Evolutionary conservation across 129 eudicot genomes (phyloP), one percentile per base, ranked within the genome.

Genomic region (Sambucus nigra): DNA sequence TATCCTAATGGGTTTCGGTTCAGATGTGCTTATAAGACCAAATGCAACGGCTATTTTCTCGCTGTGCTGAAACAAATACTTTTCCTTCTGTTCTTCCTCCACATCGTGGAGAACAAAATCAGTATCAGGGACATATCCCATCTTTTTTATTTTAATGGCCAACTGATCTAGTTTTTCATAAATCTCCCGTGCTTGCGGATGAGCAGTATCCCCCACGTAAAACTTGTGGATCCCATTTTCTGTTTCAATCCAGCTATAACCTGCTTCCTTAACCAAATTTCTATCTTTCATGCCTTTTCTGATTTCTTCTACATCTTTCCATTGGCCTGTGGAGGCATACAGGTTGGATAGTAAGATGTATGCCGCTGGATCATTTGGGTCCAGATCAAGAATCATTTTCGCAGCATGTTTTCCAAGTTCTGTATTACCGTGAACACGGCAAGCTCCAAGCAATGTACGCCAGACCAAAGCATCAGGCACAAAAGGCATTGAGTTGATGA

Each of bases 1-100:
- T 23, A 62, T 29, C 35, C 49, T 62, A 23, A 62, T 62, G 15
- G 58, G 68, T 47, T 62, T 62, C 5, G 68, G 42, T 15, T 15
- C 21, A 9, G 57, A n/a, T 13, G 68, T 62, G 68, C 50, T 62
- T 18, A 62, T 62, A 51, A 62, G 68, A 35, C 58, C 68, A 51
- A 47, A 62, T 50, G 68, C 50, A 22, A 62, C 68, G 1, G 68
- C 68, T 25, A 62, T 51, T 24, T 62, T 62, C 58, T 62, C 68
- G 19, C 68, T 62, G 24, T 62, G 68, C 18, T 62, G 68, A 8
- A 62, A 16, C 44, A 62, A 16, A 50, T 25, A 62, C 7, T 35
- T 3, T 55, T 62, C 68, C 59, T 50, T 49, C 32, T 49, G 58
- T 25, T 62, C 68, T n/a, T 49, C 58, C 21, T 33, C 59, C n/a